These are phyloP conservation scores for Alternaria sp. DNA, from an alignment of 2,329 filamentous ascomycete species.

Conservation along the genomic window DNA sequence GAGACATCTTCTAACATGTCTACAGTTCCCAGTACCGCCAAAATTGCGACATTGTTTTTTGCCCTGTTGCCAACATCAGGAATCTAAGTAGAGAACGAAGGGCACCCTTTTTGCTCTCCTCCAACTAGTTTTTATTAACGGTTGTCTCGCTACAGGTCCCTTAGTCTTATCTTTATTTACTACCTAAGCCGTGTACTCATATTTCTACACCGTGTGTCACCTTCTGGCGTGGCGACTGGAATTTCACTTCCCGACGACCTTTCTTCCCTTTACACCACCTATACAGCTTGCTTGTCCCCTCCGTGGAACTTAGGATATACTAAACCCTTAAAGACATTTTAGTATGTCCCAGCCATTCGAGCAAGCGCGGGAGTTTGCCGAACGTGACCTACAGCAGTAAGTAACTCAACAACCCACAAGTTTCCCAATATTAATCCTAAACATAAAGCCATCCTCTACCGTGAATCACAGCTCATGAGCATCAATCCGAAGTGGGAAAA, in stretches of 20 bases:
- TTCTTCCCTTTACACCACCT: background rate
- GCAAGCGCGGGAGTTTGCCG: background rate
- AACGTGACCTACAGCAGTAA: constrained; percentile 8
- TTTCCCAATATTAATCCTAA: background rate
- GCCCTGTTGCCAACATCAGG: background rate
- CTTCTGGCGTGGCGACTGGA: background rate
- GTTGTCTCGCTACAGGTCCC: background rate
- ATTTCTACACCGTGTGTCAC: background rate
- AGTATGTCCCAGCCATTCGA: constrained; percentile 6
- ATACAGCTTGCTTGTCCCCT: background rate
- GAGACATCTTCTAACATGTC: constrained; percentile 33
- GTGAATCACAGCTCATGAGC: background rate
- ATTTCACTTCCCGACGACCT: background rate
- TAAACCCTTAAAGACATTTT: background rate
- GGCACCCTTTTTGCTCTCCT: background rate
- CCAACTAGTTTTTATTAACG: no score
- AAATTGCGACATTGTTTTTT: constrained; percentile 30
- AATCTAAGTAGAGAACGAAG: background rate
- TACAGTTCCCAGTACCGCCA: constrained; percentile 43
- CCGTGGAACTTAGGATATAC: background rate
- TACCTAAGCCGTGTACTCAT: background rate
- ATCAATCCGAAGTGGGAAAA: background rate
- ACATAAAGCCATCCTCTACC: constrained; percentile 1
- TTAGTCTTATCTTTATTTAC: background rate
- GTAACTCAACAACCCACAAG: background rate